Evolutionary conservation across 2,329 filamentous ascomycete species (phyloP), one percentile per base, ranked within the genome.

Genomic region (Seiridium unicorne): DNA sequence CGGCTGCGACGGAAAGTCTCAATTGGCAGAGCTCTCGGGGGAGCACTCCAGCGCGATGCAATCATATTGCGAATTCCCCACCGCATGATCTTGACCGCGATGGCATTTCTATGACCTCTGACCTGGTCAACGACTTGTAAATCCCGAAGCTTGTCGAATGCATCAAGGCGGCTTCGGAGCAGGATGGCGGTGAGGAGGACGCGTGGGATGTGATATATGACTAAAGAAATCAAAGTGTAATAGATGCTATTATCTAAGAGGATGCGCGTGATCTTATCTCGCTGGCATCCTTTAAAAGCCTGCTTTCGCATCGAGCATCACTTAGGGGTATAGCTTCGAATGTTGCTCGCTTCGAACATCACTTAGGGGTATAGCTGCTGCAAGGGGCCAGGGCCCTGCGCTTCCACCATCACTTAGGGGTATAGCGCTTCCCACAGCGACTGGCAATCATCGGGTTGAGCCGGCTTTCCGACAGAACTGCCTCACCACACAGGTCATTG

Each of bases 371-470:
- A 53, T 53, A 53, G 49, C 18, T 13, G 32, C 34, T 38, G n/a
- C n/a, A n/a, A n/a, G n/a, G n/a, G n/a, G n/a, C n/a, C n/a, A n/a
- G n/a, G n/a, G n/a, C n/a, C n/a, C n/a, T n/a, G n/a, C 47, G 47
- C 18, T 26, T 49, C 26, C 49, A 53, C 6, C 18, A 53, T 53
- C 49, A 53, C 49, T 53, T 53, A 53, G 49, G 49, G 49, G 49
- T 53, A 53, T 53, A 53, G 49, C 35, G 49, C 32, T 53, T 13
- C 38, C 32, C n/a, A 53, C 5, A 11, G 26, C 5, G 11, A 13
- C 47, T 57, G 55, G 55, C 36, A 57, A 57, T n/a, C 55, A 34
- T 47, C 55, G 55, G 55, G 55, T 57, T 57, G 18, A 57, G 48
- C 42, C 55, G 55, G 55, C 59, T 53, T 53, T 51, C 38, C 49